These are phyloP conservation scores for Achaetomiella virescens DNA, from an alignment of 495 filamentous ascomycete genomes.

Conservation along the genomic window DNA sequence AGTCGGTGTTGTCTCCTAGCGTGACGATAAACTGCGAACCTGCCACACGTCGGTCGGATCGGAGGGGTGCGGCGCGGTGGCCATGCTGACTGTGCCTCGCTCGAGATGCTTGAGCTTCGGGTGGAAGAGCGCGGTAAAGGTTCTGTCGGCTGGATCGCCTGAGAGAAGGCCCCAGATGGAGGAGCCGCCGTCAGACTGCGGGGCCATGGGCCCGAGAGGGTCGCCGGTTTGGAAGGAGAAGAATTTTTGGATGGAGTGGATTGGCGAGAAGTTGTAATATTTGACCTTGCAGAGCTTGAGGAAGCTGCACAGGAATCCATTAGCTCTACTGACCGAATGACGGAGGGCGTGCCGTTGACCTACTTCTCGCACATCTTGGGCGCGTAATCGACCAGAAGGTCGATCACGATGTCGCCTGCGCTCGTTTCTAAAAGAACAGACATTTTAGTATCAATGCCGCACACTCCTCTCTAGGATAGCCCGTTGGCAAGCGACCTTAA, in stretches of 20 bases:
- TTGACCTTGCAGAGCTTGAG: constrained; percentile 96
- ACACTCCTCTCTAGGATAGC: too few relatives aligned
- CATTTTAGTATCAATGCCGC: constrained; percentile 32
- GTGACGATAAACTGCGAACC: constrained; percentile 90
- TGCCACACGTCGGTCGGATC: constrained; percentile 78
- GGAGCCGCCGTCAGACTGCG: constrained; percentile 80
- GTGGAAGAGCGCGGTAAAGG: constrained; percentile 77
- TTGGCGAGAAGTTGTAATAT: constrained; percentile 94
- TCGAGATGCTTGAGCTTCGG: constrained; percentile 80
- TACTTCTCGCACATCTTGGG: constrained; percentile 91
- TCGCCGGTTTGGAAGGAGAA: constrained; percentile 96
- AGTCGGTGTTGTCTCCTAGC: constrained; percentile 78
- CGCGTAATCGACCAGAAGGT: constrained; percentile 78
- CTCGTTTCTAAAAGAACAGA: constrained; percentile 86
- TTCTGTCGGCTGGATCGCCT: constrained; percentile 59
- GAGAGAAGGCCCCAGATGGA: constrained; percentile 84
- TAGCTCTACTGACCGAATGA: too few relatives aligned
- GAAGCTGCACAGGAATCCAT: constrained; percentile 59
- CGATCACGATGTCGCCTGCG: constrained; percentile 86
- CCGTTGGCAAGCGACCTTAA: too few relatives aligned
- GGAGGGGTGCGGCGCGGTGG: constrained; percentile 66
- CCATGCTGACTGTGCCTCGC: constrained; percentile 90
- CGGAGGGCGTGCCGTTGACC: too few relatives aligned
- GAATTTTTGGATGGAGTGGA: constrained; percentile 80
- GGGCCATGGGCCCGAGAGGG: constrained; percentile 75